phyloP scores from a whole-genome alignment of 805 yeast species.

The Starmerella ratchasimensis region DNA sequence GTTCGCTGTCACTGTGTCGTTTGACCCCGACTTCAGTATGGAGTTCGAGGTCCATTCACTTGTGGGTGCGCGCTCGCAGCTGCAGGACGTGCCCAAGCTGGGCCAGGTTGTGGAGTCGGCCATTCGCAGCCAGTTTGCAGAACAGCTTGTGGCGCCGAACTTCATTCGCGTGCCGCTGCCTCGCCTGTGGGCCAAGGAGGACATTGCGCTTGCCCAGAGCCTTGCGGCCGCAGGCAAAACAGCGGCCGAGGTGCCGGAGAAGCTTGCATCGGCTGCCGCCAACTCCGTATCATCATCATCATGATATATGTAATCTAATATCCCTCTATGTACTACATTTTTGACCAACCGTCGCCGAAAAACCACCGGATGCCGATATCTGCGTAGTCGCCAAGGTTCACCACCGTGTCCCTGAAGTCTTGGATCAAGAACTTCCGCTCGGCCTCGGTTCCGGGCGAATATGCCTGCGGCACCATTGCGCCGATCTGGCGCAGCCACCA shows the following conservation, averaged over 20 bases:
- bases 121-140: slow-evolving; percentile 78
- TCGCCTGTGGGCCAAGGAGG: slow-evolving; percentile 10
- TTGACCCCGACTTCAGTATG: slow-evolving; percentile 78
- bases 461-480: slow-evolving; percentile 26
- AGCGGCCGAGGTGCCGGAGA: slow-evolving; percentile 6
- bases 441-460: slow-evolving; percentile 5
- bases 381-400: slow-evolving; percentile 18
- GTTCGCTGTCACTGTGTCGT: slow-evolving; percentile 75
- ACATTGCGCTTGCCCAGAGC: not conserved
- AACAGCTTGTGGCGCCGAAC: slow-evolving; percentile 86
- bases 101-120: slow-evolving; percentile 71
- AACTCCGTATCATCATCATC: no score
- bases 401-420: slow-evolving; percentile 15
- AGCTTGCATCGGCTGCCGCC: slow-evolving; percentile 3
- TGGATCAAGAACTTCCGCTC: slow-evolving; percentile 18
- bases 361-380: slow-evolving; percentile 26
- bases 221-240: slow-evolving; percentile 7
- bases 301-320: no score
- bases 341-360: slow-evolving; percentile 15
- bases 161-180: slow-evolving; percentile 78
- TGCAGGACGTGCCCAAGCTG: slow-evolving; percentile 87
- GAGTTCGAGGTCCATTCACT: slow-evolving; percentile 81
- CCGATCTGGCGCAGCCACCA: slow-evolving; percentile 36
- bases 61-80: slow-evolving; percentile 82
- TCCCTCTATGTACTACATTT: no score